phyloP scores from a whole-genome alignment of 331 rosid genomes.

The Ulmus americana region DNA sequence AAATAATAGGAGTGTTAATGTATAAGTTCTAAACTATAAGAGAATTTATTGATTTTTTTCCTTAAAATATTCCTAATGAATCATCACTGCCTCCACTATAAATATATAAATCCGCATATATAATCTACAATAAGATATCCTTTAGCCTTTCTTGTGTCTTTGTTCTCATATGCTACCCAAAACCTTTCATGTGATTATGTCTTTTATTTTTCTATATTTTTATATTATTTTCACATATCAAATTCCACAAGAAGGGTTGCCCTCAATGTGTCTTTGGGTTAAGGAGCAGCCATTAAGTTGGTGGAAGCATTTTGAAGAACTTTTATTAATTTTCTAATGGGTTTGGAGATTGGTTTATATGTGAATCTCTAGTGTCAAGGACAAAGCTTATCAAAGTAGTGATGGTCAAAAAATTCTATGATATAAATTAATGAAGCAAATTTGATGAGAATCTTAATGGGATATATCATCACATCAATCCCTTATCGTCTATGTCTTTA shows the following conservation, averaged over 20 bases:
- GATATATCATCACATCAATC: neutral
- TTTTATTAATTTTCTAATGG: neutral
- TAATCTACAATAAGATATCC: conserved; percentile 18
- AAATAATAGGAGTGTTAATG: too few species aligned
- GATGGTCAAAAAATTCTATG: neutral
- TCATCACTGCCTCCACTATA: conserved; percentile 3
- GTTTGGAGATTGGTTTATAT: neutral
- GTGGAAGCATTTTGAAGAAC: neutral
- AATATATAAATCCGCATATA: conserved; percentile 14
- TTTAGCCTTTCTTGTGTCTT: conserved; percentile 34
- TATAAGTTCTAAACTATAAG: too few species aligned
- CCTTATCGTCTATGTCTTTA: neutral
- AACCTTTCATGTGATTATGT: conserved; percentile 51
- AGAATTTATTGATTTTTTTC: neutral
- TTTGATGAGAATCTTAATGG: neutral
- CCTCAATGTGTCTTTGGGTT: conserved; percentile 26
- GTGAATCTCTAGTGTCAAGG: neutral
- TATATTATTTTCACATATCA: conserved; percentile 7
- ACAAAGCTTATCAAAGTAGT: neutral
- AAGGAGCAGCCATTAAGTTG: conserved; percentile 23
- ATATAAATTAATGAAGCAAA: neutral
- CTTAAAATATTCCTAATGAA: conserved; percentile 15
- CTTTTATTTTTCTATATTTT: conserved; percentile 13
- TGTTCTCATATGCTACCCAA: conserved; percentile 20
- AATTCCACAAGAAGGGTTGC: conserved; percentile 21